These are phyloP conservation scores for Chlorella vulgaris DNA, from an alignment of 139 green algal species.

Conservation along the genomic window DNA sequence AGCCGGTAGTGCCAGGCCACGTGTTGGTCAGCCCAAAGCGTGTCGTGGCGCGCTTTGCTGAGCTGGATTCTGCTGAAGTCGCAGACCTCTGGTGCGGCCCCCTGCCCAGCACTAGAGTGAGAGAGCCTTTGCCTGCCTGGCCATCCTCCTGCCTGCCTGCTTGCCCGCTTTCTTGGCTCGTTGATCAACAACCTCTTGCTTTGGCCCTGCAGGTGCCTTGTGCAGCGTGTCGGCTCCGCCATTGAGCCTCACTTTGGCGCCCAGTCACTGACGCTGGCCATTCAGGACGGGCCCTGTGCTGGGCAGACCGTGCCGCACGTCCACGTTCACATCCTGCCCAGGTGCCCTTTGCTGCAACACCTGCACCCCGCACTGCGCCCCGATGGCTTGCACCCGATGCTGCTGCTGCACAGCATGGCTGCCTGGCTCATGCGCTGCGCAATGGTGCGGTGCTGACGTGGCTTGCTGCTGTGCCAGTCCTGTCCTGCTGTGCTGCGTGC, in stretches of 20 bases:
- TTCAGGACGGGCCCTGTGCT: constrained; percentile 81
- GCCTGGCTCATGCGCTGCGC: too few relatives aligned
- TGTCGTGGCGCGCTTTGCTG: constrained; percentile 74
- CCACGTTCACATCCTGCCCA: constrained; percentile 94
- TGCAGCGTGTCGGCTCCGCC: constrained; percentile 58
- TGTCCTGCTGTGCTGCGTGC: too few relatives aligned
- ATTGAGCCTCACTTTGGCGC: constrained; percentile 72
- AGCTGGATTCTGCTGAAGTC: constrained; percentile 83
- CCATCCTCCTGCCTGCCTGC: too few relatives aligned
- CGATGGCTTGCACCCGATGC: too few relatives aligned
- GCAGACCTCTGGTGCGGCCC: constrained; percentile 82
- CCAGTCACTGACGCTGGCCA: constrained; percentile 78
- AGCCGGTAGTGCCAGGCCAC: constrained; percentile 93
- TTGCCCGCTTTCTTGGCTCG: too few relatives aligned
- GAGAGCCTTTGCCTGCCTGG: neutral
- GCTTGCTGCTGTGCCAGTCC: too few relatives aligned
- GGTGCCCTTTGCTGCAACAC: too few relatives aligned
- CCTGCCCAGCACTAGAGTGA: neutral
- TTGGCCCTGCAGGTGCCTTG: constrained; percentile 66
- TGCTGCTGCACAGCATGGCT: neutral
- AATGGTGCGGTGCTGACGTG: too few relatives aligned
- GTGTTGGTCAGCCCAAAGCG: constrained; percentile 89
- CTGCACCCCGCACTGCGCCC: too few relatives aligned
- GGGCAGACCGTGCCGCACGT: constrained; percentile 97
- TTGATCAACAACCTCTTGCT: too few relatives aligned